Evolutionary conservation across 148 eudicot species (phyloP), one percentile per base, ranked within the genome.

Genomic region (Fallopia convolvulus): DNA sequence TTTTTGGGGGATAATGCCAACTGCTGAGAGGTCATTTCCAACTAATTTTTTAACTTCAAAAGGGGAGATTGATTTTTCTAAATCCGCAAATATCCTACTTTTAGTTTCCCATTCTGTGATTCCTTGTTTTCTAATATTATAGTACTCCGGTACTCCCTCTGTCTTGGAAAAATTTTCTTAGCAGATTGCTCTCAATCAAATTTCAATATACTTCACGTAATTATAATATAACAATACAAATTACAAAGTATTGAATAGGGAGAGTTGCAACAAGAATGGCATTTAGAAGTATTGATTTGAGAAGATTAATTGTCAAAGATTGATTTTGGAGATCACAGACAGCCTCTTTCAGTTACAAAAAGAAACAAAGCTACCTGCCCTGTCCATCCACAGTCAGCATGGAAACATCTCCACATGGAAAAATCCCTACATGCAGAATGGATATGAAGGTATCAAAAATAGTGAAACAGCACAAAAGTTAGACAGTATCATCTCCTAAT

Each of bases 401-500:
- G 61, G 30, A 84, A 86, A 61, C 89, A 86, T 58, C 86, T 86
- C 89, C 86, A 86, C 48, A 82, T 82, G 44, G 89, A 86, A 78
- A 80, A 80, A 68, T 65, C 75, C 85, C 86, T 86, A 76, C n/a
- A n/a, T 72, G 11, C 61, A 52, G 52, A 52, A 63, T 66, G 49
- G 6, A 41, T 20, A 81, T n/a, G 9, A 61, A 56, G 8, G 41
- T 40, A 26, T 12, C 11, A 18, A 79, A 53, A 6, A 48, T 53
- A 76, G 30, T 61, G 20, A 56, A 44, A 8, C 55, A 33, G 13
- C 48, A 58, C 3, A 30, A 74, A 26, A 40, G 3, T 15, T 6
- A 60, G 42, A 74, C 14, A 50, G 26, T 2, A 56, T 3, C 48
- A 56, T 8, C 17, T 32, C 7, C 32, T 13, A 8, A 36, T 14